These are phyloP conservation scores for Beta corolliflora DNA, from an alignment of 179 eudicot genomes.

Conservation along the genomic window DNA sequence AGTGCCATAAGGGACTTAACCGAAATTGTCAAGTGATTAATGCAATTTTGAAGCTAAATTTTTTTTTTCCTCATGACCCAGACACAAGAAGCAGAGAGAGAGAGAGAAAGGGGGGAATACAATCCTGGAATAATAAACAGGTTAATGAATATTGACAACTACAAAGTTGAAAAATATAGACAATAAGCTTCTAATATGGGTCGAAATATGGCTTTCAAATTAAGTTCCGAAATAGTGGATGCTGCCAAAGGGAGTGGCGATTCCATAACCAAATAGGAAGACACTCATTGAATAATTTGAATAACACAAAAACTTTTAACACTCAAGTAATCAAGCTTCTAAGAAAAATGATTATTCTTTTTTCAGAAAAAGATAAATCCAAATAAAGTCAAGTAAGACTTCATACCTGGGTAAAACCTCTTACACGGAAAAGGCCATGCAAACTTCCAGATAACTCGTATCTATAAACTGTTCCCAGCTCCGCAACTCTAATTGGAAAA, in stretches of 20 bases:
- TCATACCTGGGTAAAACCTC: slow-evolving; percentile 97
- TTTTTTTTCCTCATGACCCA: background rate
- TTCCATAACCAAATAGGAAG: no score
- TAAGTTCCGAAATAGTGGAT: no score
- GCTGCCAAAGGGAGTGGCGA: no score
- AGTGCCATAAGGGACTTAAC: background rate
- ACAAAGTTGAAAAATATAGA: background rate
- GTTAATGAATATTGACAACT: background rate
- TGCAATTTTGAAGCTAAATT: background rate
- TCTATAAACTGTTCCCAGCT: slow-evolving; percentile 96
- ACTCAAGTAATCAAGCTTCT: slow-evolving; percentile 1
- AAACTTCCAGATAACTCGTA: slow-evolving; percentile 94
- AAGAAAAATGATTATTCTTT: background rate
- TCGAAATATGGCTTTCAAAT: no score
- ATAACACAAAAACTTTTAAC: background rate
- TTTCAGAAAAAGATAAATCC: background rate
- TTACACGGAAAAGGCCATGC: slow-evolving; percentile 97
- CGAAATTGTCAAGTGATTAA: background rate
- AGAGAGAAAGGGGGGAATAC: background rate
- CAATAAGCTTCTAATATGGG: background rate
- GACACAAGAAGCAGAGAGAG: background rate
- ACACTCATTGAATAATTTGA: no score
- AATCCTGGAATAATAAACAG: background rate
- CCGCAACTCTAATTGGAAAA: slow-evolving; percentile 92
- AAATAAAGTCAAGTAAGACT: background rate